A percentile compares a stretch with the other conserved stretches of the same genome.
These are phyloP conservation scores for Botrytis fabae DNA, from an alignment of 2,329 filamentous ascomycete species.

Conservation along the genomic window DNA sequence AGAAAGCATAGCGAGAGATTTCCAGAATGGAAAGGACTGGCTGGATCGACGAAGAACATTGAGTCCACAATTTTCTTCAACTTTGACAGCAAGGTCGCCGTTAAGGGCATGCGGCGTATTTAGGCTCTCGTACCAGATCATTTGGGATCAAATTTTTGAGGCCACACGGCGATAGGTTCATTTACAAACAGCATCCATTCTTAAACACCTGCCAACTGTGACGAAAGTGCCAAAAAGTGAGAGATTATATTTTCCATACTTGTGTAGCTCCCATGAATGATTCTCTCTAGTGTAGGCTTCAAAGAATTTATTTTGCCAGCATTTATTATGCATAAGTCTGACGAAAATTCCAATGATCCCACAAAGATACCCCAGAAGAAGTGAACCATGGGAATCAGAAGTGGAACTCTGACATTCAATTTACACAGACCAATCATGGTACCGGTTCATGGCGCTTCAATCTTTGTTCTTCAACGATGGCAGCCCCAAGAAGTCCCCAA, in stretches of 20 bases:
- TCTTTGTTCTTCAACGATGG: too few relatives aligned
- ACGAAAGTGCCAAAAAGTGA: neutral
- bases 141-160: neutral
- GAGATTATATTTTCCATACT: neutral
- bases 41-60: neutral
- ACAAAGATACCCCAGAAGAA: too few relatives aligned
- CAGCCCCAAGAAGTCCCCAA: too few relatives aligned
- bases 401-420: too few relatives aligned
- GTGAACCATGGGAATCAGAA: too few relatives aligned
- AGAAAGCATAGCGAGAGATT: neutral
- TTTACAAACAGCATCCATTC: neutral
- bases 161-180: neutral
- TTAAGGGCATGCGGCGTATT: neutral
- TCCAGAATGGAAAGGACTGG: neutral
- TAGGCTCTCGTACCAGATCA: neutral
- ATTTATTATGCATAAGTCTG: too few relatives aligned
- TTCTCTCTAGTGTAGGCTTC: neutral
- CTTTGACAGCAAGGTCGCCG: neutral
- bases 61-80: neutral
- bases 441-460: too few relatives aligned
- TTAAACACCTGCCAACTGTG: neutral
- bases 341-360: too few relatives aligned
- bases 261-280: neutral
- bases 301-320: neutral
- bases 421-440: too few relatives aligned